A percentile compares a stretch with the other conserved stretches of the same genome.
These are phyloP conservation scores for Tolypocladium inflatum DNA, from an alignment of 2,329 filamentous ascomycete species.

Conservation along the genomic window DNA sequence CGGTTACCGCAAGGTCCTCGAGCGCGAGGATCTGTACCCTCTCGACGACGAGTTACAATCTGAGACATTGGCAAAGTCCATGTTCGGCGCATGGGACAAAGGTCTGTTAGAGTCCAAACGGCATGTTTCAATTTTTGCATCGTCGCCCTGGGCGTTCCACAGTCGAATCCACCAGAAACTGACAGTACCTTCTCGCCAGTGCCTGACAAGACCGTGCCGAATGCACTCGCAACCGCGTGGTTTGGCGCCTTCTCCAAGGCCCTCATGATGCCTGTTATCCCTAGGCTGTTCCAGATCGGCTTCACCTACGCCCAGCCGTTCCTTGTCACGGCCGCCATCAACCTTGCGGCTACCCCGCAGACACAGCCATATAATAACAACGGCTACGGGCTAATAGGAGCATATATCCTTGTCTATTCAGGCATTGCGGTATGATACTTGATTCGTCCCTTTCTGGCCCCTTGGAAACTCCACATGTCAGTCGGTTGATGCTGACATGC, in stretches of 20 bases:
- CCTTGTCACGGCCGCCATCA: constrained; percentile 12
- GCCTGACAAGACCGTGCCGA: constrained; percentile 8
- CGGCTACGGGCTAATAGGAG: constrained; percentile 17
- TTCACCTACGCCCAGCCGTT: constrained; percentile 17
- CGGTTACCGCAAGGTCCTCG: constrained; percentile 17
- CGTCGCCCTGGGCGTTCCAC: neutral
- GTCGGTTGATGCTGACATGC: neutral
- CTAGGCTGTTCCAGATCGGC: constrained; percentile 11
- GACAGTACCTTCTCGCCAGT: constrained; percentile 3
- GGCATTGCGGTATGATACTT: constrained; percentile 12
- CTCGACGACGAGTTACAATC: constrained; percentile 11
- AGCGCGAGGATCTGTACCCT: constrained; percentile 23
- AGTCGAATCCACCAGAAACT: neutral
- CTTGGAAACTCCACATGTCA: neutral
- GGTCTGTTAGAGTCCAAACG: neutral
- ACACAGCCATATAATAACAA: constrained; percentile 9
- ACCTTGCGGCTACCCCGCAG: constrained; percentile 8
- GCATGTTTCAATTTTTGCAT: neutral
- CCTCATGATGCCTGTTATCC: constrained; percentile 6
- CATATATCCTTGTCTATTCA: constrained; percentile 15
- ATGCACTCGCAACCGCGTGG: constrained; percentile 6
- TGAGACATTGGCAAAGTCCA: constrained; percentile 5
- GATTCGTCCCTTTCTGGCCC: neutral
- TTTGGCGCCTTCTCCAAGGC: constrained; percentile 3
- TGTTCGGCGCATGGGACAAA: constrained; percentile 11